A percentile compares a stretch with the other conserved stretches of the same genome.
Conservation (phyloP, 2,329 filamentous ascomycete species). For the Phaeomoniella chlamydospora region DNA sequence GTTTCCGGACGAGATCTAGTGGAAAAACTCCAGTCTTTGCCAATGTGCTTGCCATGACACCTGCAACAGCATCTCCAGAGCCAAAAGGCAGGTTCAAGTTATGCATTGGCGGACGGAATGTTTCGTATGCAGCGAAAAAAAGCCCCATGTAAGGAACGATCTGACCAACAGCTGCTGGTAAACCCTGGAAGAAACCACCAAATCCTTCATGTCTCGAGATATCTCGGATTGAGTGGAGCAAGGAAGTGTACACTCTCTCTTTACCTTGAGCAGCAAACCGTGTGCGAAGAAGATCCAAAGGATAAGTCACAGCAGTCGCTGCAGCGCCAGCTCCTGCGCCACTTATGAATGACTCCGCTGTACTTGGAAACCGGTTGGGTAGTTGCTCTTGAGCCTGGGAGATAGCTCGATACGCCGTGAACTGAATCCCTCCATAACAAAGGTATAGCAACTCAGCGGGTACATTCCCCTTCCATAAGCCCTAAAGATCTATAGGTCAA, state of each 20-base stretch:
- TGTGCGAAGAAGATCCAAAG: slow-evolving; percentile 81
- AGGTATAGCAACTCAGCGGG: slow-evolving; percentile 92
- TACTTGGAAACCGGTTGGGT: slow-evolving; percentile 40
- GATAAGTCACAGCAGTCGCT: slow-evolving; percentile 77
- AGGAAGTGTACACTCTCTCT: slow-evolving; percentile 61
- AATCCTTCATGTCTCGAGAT: slow-evolving; percentile 64
- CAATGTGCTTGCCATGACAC: slow-evolving; percentile 61
- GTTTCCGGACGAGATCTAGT: slow-evolving; percentile 80
- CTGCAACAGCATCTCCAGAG: slow-evolving; percentile 69
- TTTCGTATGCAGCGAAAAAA: slow-evolving; percentile 85
- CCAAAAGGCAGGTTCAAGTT: slow-evolving; percentile 50
- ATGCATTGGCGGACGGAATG: slow-evolving; percentile 47
- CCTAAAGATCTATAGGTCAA: slow-evolving; percentile 26
- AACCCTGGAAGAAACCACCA: slow-evolving; percentile 74
- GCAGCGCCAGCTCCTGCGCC: slow-evolving; percentile 71
- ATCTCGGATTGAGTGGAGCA: slow-evolving; percentile 53
- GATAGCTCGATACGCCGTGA: slow-evolving; percentile 68
- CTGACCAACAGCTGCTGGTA: slow-evolving; percentile 67
- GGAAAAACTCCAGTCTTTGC: slow-evolving; percentile 89
- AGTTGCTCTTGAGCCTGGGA: slow-evolving; percentile 51
- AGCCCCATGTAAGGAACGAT: slow-evolving; percentile 95
- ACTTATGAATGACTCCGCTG: slow-evolving; percentile 66
- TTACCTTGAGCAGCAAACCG: slow-evolving; percentile 90
- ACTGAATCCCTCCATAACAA: slow-evolving; percentile 78
- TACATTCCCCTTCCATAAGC: slow-evolving; percentile 95